Evolutionary conservation across 2,329 filamentous ascomycete genomes (phyloP).

Genomic region (Nothophoma quercina): DNA sequence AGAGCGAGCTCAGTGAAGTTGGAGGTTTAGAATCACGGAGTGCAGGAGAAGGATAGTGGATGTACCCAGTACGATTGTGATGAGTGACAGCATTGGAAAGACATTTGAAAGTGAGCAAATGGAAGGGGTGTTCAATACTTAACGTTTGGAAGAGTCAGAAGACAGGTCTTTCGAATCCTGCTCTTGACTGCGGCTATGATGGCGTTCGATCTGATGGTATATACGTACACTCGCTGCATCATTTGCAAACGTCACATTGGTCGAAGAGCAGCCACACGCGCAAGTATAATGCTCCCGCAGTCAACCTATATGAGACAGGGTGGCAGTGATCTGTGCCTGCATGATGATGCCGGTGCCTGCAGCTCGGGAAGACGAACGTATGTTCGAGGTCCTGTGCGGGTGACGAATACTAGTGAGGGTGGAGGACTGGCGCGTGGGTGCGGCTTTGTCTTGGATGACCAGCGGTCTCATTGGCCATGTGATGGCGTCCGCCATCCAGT

Average conservation of each 20-base stretch:
- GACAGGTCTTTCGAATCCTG: slow-evolving; percentile 19
- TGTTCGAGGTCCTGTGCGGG: slow-evolving; percentile 33
- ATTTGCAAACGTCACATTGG: slow-evolving; percentile 29
- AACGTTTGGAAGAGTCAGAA: slow-evolving; percentile 20
- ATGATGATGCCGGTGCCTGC: slow-evolving; percentile 41
- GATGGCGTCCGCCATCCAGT: slow-evolving; percentile 16
- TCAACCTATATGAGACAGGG: slow-evolving; percentile 33
- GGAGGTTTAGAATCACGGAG: slow-evolving; percentile 32
- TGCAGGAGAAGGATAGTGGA: slow-evolving; percentile 32
- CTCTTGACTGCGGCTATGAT: slow-evolving; percentile 13
- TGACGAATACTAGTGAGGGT: slow-evolving; percentile 40
- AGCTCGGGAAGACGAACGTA: slow-evolving; percentile 37
- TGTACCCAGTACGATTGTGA: slow-evolving; percentile 24
- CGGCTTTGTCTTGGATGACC: slow-evolving; percentile 44
- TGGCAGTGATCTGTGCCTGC: slow-evolving; percentile 32
- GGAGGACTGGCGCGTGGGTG: slow-evolving; percentile 36
- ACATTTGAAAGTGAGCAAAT: slow-evolving; percentile 28
- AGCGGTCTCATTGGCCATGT: slow-evolving; percentile 34
- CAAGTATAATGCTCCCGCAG: slow-evolving; percentile 7
- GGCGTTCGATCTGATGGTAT: slow-evolving; percentile 26
- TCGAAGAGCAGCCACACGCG: slow-evolving; percentile 4
- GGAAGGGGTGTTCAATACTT: slow-evolving; percentile 23
- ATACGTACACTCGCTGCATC: slow-evolving; percentile 26
- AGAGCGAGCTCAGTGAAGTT: slow-evolving; percentile 27
- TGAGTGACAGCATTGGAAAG: slow-evolving; percentile 23